Conservation (phyloP, 257 asterid genomes). For the Phtheirospermum japonicum region DNA sequence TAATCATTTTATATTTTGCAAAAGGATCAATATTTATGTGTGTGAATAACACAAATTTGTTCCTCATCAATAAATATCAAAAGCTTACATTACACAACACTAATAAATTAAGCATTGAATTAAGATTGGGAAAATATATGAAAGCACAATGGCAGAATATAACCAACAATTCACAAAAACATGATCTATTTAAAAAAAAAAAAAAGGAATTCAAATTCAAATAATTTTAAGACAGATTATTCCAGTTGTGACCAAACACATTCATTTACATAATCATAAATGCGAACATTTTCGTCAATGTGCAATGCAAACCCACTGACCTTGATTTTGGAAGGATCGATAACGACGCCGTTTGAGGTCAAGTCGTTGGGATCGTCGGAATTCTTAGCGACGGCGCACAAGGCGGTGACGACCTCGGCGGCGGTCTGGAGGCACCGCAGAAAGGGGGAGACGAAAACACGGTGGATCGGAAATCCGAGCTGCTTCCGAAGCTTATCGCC, state of each 20-base stretch:
- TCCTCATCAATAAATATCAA: too few relatives aligned
- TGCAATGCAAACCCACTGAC: slow-evolving; percentile 40
- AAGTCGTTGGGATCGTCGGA: slow-evolving; percentile 42
- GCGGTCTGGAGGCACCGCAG: slow-evolving; percentile 91
- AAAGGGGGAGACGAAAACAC: slow-evolving; percentile 81
- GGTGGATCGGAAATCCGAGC: slow-evolving; percentile 61
- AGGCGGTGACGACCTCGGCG: slow-evolving; percentile 56
- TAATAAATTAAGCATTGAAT: too few relatives aligned
- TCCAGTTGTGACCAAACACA: background rate
- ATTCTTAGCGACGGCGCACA: slow-evolving; percentile 50
- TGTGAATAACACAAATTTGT: too few relatives aligned
- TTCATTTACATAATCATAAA: background rate
- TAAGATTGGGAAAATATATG: too few relatives aligned
- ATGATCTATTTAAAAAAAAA: too few relatives aligned
- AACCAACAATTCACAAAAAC: background rate
- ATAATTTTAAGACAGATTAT: too few relatives aligned
- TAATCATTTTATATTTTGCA: slow-evolving; percentile 17
- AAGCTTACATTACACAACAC: too few relatives aligned
- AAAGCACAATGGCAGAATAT: too few relatives aligned
- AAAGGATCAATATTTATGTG: too few relatives aligned
- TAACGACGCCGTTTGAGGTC: slow-evolving; percentile 49
- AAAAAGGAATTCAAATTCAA: too few relatives aligned
- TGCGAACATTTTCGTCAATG: background rate
- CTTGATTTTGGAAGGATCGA: slow-evolving; percentile 77
- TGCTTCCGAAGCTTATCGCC: slow-evolving; percentile 53